phyloP scores from a whole-genome alignment of 1,284 basidiomycete species.

The Pterula multifida region DNA sequence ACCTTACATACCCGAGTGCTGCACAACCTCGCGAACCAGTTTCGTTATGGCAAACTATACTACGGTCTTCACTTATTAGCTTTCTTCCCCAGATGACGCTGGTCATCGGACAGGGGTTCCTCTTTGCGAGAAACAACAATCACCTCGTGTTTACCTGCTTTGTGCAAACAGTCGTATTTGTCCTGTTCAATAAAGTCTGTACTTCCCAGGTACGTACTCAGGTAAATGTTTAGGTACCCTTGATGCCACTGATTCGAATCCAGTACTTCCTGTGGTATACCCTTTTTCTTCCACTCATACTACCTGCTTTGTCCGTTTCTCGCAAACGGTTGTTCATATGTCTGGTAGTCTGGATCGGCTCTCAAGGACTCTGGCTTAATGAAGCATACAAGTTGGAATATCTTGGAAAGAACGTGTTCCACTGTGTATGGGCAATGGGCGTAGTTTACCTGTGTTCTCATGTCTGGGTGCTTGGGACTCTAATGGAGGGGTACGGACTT shows the following conservation, averaged over 20 bases:
- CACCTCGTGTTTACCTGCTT: constrained; percentile 80
- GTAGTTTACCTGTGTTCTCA: constrained; percentile 44
- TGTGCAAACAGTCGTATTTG: constrained; percentile 84
- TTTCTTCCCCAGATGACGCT: constrained; percentile 68
- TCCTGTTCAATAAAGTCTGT: constrained; percentile 96
- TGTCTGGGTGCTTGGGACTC: background rate
- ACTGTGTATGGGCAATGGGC: constrained; percentile 69
- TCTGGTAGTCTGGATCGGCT: constrained; percentile 59
- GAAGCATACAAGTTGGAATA: constrained; percentile 89
- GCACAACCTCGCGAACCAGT: constrained; percentile 21
- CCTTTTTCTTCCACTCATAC: constrained; percentile 76
- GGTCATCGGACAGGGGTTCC: constrained; percentile 53
- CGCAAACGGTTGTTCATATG: constrained; percentile 28
- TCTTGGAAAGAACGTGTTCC: constrained; percentile 61
- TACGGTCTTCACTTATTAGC: constrained; percentile 55
- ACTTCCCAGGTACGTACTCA: constrained; percentile 72
- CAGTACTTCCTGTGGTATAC: constrained; percentile 99
- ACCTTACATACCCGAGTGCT: constrained; percentile 55
- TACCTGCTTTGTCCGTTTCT: constrained; percentile 53
- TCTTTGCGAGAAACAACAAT: constrained; percentile 38
- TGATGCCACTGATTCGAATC: constrained; percentile 2
- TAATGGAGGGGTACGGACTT: background rate
- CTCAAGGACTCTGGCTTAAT: constrained; percentile 77
- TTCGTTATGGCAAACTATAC: constrained; percentile 30
- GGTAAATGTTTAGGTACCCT: constrained; percentile 1